Evolutionary conservation across 495 filamentous ascomycete genomes (phyloP).

Genomic region (Clavariopsis aquatica): DNA sequence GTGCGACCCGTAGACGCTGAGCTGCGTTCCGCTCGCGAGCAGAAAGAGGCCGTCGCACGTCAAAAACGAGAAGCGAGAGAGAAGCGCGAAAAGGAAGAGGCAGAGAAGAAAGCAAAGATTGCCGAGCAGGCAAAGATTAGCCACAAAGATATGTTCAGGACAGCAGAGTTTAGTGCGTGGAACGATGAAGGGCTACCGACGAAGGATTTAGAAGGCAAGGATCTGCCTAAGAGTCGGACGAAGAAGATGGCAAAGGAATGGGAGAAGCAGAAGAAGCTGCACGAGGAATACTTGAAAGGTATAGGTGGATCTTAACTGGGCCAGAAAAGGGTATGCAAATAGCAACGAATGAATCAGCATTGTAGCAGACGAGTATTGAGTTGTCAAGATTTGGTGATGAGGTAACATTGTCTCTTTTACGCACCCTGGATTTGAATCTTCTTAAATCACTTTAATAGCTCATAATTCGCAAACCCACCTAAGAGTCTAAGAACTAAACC

Average conservation of each 20-base stretch:
- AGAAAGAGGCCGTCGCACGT: slow-evolving; percentile 63
- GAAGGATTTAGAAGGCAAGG: slow-evolving; percentile 70
- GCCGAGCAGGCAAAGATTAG: slow-evolving; percentile 70
- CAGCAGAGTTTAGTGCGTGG: slow-evolving; percentile 76
- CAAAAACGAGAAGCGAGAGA: slow-evolving; percentile 62
- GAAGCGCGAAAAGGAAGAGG: slow-evolving; percentile 58
- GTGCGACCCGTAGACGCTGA: slow-evolving; percentile 78
- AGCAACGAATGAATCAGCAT: too few species aligned
- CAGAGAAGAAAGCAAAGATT: slow-evolving; percentile 52
- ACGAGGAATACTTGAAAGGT: slow-evolving; percentile 53
- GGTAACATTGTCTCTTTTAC: too few species aligned
- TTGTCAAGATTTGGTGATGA: too few species aligned
- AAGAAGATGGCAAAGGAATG: slow-evolving; percentile 93
- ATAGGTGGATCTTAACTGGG: background rate
- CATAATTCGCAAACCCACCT: too few species aligned
- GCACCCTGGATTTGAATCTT: too few species aligned
- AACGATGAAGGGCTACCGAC: slow-evolving; percentile 84
- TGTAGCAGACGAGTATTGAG: too few species aligned
- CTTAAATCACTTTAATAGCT: too few species aligned
- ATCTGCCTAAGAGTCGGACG: slow-evolving; percentile 72
- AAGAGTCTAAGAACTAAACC: too few species aligned
- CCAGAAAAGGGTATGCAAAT: too few species aligned
- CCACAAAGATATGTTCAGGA: slow-evolving; percentile 50
- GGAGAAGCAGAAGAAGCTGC: slow-evolving; percentile 86
- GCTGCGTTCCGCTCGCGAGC: slow-evolving; percentile 69